A percentile compares a stretch with the other conserved stretches of the same genome.
phyloP scores from a whole-genome alignment of 805 yeast genomes.

The Ogataea pignaliae region DNA sequence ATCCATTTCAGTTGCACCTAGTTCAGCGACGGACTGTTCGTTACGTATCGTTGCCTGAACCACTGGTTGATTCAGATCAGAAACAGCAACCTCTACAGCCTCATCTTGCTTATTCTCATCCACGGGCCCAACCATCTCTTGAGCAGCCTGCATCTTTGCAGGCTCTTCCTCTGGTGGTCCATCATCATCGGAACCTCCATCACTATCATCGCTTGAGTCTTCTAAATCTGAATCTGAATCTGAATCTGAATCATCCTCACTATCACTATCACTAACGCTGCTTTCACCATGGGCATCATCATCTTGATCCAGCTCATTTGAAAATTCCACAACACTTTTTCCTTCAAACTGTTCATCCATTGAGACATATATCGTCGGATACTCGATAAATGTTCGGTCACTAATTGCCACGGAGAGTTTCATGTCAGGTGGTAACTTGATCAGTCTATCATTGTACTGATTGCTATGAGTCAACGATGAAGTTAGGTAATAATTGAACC shows the following conservation, averaged over 20 bases:
- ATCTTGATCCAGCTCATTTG: slow-evolving; percentile 8
- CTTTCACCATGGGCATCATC: neutral
- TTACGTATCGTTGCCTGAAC: too few species aligned
- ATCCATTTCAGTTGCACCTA: neutral
- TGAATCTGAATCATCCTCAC: slow-evolving; percentile 9
- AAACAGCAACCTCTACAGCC: too few species aligned
- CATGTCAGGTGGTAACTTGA: slow-evolving; percentile 32
- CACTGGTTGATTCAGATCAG: too few species aligned
- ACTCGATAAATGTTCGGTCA: slow-evolving; percentile 65
- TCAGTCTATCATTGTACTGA: slow-evolving; percentile 25
- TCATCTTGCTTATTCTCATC: neutral
- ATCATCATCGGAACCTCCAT: slow-evolving; percentile 6
- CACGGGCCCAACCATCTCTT: neutral
- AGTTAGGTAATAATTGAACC: slow-evolving; percentile 8
- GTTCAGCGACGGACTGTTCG: neutral
- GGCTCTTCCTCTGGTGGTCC: slow-evolving; percentile 26
- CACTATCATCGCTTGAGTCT: slow-evolving; percentile 1
- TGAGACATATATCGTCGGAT: slow-evolving; percentile 61
- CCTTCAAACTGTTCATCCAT: slow-evolving; percentile 23
- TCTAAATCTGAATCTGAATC: slow-evolving; percentile 5
- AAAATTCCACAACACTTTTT: slow-evolving; percentile 22
- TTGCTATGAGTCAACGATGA: slow-evolving; percentile 2
- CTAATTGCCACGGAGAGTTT: slow-evolving; percentile 46
- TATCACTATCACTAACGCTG: slow-evolving; percentile 1
- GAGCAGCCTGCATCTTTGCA: neutral